Conservation (phyloP, 2,329 filamentous ascomycete genomes). For the Penicillium sp. region DNA sequence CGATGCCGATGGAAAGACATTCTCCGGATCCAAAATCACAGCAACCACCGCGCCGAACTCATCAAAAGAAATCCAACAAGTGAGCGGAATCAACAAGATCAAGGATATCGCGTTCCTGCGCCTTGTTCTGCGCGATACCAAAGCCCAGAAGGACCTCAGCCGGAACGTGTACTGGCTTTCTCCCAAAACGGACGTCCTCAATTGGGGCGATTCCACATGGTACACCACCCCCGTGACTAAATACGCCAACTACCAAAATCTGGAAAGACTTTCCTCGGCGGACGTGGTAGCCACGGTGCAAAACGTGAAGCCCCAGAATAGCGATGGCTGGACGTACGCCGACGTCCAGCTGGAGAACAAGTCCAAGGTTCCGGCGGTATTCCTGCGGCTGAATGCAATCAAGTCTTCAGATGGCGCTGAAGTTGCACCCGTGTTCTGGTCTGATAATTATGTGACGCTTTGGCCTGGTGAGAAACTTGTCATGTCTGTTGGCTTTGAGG, state of each 20-base stretch:
- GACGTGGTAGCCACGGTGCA: conserved; percentile 37
- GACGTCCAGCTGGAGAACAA: conserved; percentile 55
- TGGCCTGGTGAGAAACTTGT: conserved; percentile 58
- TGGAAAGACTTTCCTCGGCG: conserved; percentile 46
- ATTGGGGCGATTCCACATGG: conserved; percentile 62
- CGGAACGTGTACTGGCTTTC: conserved; percentile 65
- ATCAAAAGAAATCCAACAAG: conserved; percentile 40
- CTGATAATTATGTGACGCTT: conserved; percentile 65
- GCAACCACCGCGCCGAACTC: conserved; percentile 50
- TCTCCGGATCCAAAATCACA: conserved; percentile 39
- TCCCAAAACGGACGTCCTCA: conserved; percentile 49
- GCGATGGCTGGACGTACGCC: conserved; percentile 15
- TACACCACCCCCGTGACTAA: conserved; percentile 59
- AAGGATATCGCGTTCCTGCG: conserved; percentile 55
- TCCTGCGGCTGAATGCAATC: conserved; percentile 56
- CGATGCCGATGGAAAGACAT: conserved; percentile 47
- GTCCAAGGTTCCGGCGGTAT: conserved; percentile 58
- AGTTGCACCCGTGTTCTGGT: conserved; percentile 58
- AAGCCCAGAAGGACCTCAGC: conserved; percentile 44
- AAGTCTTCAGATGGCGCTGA: conserved; percentile 45
- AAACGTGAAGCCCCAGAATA: neutral
- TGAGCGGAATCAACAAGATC: conserved; percentile 37
- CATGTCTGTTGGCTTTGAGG: conserved; percentile 36
- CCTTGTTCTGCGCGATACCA: conserved; percentile 47
- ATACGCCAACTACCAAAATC: conserved; percentile 53